These are phyloP conservation scores for Oenanthe sinensis DNA, from an alignment of 129 eudicot species.

Conservation along the genomic window DNA sequence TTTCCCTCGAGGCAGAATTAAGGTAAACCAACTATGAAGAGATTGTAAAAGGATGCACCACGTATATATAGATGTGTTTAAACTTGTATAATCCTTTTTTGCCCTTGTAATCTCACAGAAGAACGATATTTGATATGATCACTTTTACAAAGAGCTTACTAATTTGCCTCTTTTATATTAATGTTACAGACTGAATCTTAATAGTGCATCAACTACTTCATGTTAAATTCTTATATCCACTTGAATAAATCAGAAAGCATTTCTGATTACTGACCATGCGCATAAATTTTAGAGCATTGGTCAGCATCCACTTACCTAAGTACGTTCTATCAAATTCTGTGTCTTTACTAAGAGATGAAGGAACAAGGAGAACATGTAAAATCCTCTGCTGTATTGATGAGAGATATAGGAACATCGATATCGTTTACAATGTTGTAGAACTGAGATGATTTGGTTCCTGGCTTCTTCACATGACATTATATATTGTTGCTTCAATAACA, in stretches of 20 bases:
- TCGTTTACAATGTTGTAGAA: too few relatives aligned
- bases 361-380: too few relatives aligned
- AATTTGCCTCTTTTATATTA: not conserved
- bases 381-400: too few relatives aligned
- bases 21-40: constrained; percentile 34
- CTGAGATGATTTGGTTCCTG: too few relatives aligned
- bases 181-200: not conserved
- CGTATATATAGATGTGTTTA: not conserved
- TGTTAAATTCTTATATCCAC: not conserved
- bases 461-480: too few relatives aligned
- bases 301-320: not conserved
- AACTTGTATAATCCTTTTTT: not conserved
- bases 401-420: too few relatives aligned
- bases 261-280: not conserved
- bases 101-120: not conserved
- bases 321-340: too few relatives aligned
- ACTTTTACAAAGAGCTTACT: not conserved
- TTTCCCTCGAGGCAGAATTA: constrained; percentile 36
- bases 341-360: too few relatives aligned
- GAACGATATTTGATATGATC: not conserved
- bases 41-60: not conserved
- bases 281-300: not conserved
- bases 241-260: not conserved
- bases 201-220: not conserved
- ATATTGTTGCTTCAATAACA: too few relatives aligned